Evolutionary conservation across 805 yeast species (phyloP), one percentile per base, ranked within the genome.

Genomic region (Wickerhamiella sergipiensis): DNA sequence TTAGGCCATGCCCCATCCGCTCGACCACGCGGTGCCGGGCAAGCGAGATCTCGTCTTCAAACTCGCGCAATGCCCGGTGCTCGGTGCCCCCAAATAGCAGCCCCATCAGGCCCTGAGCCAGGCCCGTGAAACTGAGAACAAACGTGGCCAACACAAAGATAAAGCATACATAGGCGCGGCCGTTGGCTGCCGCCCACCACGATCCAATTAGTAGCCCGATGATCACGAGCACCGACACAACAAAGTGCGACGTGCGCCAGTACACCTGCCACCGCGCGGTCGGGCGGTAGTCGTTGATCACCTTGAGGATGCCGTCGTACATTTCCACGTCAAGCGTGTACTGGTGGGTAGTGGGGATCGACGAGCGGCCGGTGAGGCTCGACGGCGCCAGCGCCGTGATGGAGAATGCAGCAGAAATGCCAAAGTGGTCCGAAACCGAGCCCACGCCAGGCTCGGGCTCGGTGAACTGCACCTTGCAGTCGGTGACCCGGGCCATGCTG

Each of bases 371-470:
- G 10, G 40, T 36, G 9, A 17, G 19, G 40, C 9, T 15, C 21
- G 15, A 9, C 4, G 33, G 33, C 7, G 17, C 17, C 40, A 46
- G 23, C 24, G 42, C 43, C 2, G 36, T 38, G 21, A 59, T 43
- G 9, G 29, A 38, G 52, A 61, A 59, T 19, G 54, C 40, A 21
- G 68, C 67, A 23, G 61, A 59, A 33, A 71, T 60, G 10, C 90
- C 98, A 72, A 92, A 92, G 69, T 92, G 98, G 62, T 92, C 98
- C 0, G 96, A 86, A 55, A 77, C 81, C 3, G 95, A 83, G 24
- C 94, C 87, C 1, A 85, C 71, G 1, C 69, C 72, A 0, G 84
- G 82, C 8, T 85, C 67, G 21, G 64, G 61, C 45, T 85, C 95
- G 1, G 87, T 80, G 61, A 92, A 89, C 26, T 73, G 74, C 1